phyloP scores from a whole-genome alignment of 768 basidiomycete species.

The Naganishia vishniacii region DNA sequence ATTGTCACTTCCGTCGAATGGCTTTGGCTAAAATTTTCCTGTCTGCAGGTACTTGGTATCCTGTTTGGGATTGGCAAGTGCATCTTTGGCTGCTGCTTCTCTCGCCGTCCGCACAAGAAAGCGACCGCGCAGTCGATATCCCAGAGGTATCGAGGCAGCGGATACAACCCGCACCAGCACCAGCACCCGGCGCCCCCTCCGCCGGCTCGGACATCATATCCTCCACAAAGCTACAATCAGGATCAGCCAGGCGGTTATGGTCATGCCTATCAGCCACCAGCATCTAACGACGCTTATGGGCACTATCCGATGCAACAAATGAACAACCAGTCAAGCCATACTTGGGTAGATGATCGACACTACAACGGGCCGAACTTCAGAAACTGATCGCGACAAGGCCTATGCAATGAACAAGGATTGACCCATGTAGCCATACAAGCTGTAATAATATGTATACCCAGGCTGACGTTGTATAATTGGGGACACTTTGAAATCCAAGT shows the following conservation, averaged over 20 bases:
- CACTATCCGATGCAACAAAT: conserved; percentile 11
- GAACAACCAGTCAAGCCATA: background rate
- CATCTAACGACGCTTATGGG: conserved; percentile 1
- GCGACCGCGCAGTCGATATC: background rate
- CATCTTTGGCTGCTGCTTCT: conserved; percentile 33
- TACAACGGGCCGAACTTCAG: conserved; percentile 38
- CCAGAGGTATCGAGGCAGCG: conserved; percentile 17
- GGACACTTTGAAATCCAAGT: background rate
- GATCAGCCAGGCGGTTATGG: conserved; percentile 8
- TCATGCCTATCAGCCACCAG: conserved; percentile 3
- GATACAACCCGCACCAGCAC: background rate
- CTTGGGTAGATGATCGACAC: conserved; percentile 35
- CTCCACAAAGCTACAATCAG: conserved; percentile 17
- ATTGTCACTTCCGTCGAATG: too few species aligned
- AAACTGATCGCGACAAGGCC: too few species aligned
- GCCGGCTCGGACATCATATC: conserved; percentile 19
- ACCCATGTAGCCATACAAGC: background rate
- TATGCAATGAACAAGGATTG: too few species aligned
- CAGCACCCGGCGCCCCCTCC: background rate
- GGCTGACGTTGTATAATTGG: background rate
- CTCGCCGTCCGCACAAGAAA: conserved; percentile 25
- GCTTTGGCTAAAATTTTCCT: background rate
- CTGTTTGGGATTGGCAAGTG: conserved; percentile 35
- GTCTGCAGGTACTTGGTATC: conserved; percentile 33
- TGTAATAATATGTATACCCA: background rate